A percentile compares a stretch with the other conserved stretches of the same genome.
phyloP scores from a whole-genome alignment of 768 basidiomycete species.

The Rhodosporidiobolus sp. region DNA sequence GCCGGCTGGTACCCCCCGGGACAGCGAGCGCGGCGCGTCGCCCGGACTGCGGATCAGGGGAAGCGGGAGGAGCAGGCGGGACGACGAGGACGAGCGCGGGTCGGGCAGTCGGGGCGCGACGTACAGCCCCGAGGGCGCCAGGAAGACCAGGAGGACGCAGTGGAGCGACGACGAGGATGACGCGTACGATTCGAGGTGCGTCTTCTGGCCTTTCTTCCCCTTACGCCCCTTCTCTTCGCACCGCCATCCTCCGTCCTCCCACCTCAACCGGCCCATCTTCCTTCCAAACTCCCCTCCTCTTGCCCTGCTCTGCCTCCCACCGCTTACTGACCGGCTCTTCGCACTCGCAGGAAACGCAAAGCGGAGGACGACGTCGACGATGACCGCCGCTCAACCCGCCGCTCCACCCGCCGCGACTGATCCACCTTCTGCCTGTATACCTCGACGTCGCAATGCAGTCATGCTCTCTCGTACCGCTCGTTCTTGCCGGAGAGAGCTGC shows the following conservation, averaged over 20 bases:
- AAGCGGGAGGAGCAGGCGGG: slow-evolving; percentile 1
- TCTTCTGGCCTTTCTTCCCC: neutral
- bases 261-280: no score
- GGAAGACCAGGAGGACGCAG: slow-evolving; percentile 17
- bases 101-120: slow-evolving; percentile 9
- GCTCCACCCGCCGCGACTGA: slow-evolving; percentile 23
- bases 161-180: slow-evolving; percentile 38
- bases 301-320: neutral
- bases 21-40: neutral
- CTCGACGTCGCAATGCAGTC: no score
- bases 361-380: slow-evolving; percentile 28
- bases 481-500: no score
- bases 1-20: neutral
- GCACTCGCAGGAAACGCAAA: slow-evolving; percentile 31
- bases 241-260: no score
- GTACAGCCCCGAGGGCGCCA: neutral
- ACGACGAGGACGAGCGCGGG: slow-evolving; percentile 8
- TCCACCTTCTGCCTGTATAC: no score
- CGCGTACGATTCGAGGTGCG: slow-evolving; percentile 9
- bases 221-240: neutral
- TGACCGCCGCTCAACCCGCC: slow-evolving; percentile 10
- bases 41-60: slow-evolving; percentile 20
- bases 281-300: no score
- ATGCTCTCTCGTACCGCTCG: no score
- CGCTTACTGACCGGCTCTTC: neutral